phyloP scores from a whole-genome alignment of 345 rosid genomes.

The Nephelium lappaceum region DNA sequence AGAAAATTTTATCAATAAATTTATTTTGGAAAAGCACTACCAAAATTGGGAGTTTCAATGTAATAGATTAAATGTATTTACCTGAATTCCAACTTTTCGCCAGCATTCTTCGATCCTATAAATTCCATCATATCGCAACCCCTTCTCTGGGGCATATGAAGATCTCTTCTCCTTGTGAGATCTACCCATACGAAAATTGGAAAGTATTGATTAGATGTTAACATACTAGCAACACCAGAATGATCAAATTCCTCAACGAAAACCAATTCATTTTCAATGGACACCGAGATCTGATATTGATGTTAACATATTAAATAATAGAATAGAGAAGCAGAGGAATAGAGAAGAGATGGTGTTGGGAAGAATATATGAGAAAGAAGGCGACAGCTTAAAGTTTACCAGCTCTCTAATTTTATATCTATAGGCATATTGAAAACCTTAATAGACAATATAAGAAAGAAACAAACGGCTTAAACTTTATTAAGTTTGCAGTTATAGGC shows the following conservation, averaged over 20 bases:
- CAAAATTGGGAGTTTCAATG: not conserved
- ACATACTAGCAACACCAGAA: not conserved
- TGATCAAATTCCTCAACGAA: not conserved
- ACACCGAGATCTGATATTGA: not conserved
- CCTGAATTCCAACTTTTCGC: conserved; percentile 62
- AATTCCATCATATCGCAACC: conserved; percentile 70
- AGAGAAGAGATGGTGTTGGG: not conserved
- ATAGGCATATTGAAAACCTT: no score
- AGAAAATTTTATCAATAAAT: conserved; percentile 3
- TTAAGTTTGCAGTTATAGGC: no score
- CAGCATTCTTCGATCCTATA: conserved; percentile 78
- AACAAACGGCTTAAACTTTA: no score
- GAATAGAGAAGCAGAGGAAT: not conserved
- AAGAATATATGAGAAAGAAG: not conserved
- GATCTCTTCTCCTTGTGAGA: conserved; percentile 64
- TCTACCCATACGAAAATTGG: conserved; percentile 33
- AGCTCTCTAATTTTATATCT: no score
- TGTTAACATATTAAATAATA: not conserved
- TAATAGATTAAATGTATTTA: conserved; percentile 16
- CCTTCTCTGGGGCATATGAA: conserved; percentile 68
- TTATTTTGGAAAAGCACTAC: not conserved
- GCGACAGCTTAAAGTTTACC: no score
- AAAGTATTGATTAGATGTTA: not conserved
- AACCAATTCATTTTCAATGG: not conserved
- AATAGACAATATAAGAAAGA: no score